Conservation (phyloP, 768 basidiomycete species). For the Tephrocybe rancida region DNA sequence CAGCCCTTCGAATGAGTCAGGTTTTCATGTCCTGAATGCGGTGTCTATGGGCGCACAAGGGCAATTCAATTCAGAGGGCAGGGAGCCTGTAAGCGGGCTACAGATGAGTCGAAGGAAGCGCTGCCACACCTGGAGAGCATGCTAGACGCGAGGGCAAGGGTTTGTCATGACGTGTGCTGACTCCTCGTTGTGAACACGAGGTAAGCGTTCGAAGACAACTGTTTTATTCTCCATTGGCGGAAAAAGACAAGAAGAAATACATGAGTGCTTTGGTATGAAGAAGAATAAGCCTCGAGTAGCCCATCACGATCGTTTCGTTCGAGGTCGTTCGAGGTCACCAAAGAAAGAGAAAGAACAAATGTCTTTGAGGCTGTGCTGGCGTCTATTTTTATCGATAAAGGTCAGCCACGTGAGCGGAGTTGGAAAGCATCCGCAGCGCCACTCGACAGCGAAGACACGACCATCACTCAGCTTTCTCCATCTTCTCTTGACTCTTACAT, state of each 20-base stretch:
- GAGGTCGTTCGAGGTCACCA: not conserved
- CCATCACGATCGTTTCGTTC: no score
- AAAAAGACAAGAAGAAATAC: not conserved
- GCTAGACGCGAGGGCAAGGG: not conserved
- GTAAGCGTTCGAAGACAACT: not conserved
- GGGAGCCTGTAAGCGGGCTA: no score
- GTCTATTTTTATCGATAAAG: not conserved
- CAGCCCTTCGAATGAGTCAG: no score
- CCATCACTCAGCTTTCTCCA: not conserved
- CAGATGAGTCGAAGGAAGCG: no score
- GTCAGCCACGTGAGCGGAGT: constrained; percentile 11
- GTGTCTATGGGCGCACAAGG: no score
- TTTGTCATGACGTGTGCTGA: not conserved
- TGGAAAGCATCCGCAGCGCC: constrained; percentile 10
- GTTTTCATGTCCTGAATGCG: no score
- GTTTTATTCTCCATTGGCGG: not conserved
- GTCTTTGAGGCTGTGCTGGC: not conserved
- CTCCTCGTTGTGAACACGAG: not conserved
- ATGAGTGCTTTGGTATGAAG: not conserved
- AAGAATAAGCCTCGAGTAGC: not conserved
- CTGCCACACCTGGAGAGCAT: not conserved
- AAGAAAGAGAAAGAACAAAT: not conserved
- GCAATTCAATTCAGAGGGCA: no score
- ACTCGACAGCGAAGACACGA: not conserved
- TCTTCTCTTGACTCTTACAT: no score